A percentile compares a stretch with the other conserved stretches of the same genome.
Conservation (phyloP, 2,329 filamentous ascomycete genomes). For the Colletotrichum gloeosporioides region DNA sequence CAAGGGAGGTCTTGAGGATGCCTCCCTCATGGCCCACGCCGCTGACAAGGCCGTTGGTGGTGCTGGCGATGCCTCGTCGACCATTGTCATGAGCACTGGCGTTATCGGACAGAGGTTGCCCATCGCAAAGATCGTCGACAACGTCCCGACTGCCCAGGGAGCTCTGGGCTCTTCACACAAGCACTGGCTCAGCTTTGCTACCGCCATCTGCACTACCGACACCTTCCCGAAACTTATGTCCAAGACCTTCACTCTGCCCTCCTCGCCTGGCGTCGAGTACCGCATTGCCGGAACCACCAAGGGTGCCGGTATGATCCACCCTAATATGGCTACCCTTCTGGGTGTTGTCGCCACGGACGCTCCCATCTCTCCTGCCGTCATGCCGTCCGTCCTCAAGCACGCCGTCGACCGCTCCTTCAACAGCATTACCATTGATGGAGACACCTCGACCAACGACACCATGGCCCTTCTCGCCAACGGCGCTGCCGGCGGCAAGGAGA, state of each 20-base stretch:
- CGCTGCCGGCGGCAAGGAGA: constrained; percentile 75
- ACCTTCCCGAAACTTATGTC: constrained; percentile 97
- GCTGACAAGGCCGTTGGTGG: constrained; percentile 69
- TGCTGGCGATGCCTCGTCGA: constrained; percentile 51
- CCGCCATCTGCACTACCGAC: constrained; percentile 96
- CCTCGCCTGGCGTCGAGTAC: constrained; percentile 77
- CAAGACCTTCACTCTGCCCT: constrained; percentile 82
- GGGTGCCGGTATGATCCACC: constrained; percentile 98
- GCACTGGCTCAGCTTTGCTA: constrained; percentile 85
- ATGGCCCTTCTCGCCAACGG: constrained; percentile 95
- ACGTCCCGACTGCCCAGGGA: constrained; percentile 78
- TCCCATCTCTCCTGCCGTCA: constrained; percentile 71
- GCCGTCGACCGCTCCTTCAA: constrained; percentile 91
- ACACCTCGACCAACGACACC: constrained; percentile 97
- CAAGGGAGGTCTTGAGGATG: constrained; percentile 87
- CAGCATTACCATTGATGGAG: constrained; percentile 94
- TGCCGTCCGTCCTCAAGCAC: constrained; percentile 73
- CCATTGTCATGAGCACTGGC: constrained; percentile 98
- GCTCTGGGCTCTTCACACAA: constrained; percentile 78
- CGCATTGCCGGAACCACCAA: constrained; percentile 94
- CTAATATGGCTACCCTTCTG: constrained; percentile 96
- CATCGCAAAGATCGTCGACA: constrained; percentile 85
- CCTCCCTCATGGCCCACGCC: constrained; percentile 78
- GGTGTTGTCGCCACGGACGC: constrained; percentile 93
- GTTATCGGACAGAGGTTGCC: constrained; percentile 95